Evolutionary conservation across 2,329 filamentous ascomycete genomes (phyloP), one percentile per base, ranked within the genome.

Genomic region (Beauveria bassiana): DNA sequence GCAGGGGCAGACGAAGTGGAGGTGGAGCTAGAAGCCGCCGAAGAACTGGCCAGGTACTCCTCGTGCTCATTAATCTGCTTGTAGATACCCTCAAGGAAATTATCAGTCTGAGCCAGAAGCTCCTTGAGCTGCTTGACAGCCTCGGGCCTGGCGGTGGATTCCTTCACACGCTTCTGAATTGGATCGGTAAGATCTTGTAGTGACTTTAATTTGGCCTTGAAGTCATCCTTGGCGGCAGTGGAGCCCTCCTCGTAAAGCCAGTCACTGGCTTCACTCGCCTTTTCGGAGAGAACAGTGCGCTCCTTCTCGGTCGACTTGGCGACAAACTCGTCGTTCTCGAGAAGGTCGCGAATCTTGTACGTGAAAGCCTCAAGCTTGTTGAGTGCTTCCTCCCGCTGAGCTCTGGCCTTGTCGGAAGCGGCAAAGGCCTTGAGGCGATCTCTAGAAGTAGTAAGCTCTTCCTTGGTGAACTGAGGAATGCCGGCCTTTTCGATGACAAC

Each of bases 311-410:
- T 93, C 38, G 92, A 89, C 3, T 82, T 85, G 14, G 81, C 81
- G 58, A 89, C 78, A 71, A 97, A 98, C 1, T 81, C 80, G 53
- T 90, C 86, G 63, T 88, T 87, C 47, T 91, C 88, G 2, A 97
- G 80, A 50, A 96, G 81, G 72, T 97, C 92, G 28, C 92, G 87
- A 31, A 90, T 84, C 69, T 86, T 88, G 80, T 99, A 99, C 16
- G 93, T 96, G 74, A 89, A 98, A 14, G 84, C 88, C 75, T 99
- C 95, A n/a, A 99, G 85, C 66, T 90, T 88, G 75, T 98, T 99
- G 62, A 97, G 79, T 1, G 90, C 86, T 72, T 97, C 93, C 72
- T 97, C 93, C 38, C 93, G 86, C 62, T 86, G 79, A 42, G 86
- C 77, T 56, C 93, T 89, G 31, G 88, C 85, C 66, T 83, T 84